phyloP scores from a whole-genome alignment of 2,329 filamentous ascomycete species.

The Exophiala sp. region DNA sequence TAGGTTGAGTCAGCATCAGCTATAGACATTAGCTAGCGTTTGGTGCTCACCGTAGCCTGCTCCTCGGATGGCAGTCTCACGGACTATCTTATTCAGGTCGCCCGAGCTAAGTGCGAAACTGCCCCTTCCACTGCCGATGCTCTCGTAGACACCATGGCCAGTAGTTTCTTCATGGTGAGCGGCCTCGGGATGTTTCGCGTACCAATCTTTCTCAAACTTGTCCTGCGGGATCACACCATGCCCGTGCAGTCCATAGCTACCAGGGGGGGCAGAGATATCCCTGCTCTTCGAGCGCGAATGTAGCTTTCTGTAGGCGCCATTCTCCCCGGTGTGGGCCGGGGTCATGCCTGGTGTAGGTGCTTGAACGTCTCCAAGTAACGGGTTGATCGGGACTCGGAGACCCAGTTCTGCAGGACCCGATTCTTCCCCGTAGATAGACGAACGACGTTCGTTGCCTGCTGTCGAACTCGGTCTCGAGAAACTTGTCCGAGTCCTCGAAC shows the following conservation, averaged over 20 bases:
- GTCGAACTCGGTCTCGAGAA: slow-evolving; percentile 46
- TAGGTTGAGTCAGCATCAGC: slow-evolving; percentile 39
- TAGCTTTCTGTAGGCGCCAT: slow-evolving; percentile 37
- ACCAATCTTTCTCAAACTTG: slow-evolving; percentile 86
- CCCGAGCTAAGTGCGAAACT: slow-evolving; percentile 85
- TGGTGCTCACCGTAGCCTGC: slow-evolving; percentile 48
- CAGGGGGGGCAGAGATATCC: slow-evolving; percentile 67
- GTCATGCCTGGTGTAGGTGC: slow-evolving; percentile 64
- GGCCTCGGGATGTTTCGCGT: slow-evolving; percentile 81
- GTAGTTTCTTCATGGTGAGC: slow-evolving; percentile 62
- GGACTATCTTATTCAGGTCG: slow-evolving; percentile 84
- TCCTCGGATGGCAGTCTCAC: slow-evolving; percentile 54
- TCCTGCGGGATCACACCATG: slow-evolving; percentile 71
- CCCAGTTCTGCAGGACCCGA: slow-evolving; percentile 91
- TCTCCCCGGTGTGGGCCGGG: slow-evolving; percentile 23
- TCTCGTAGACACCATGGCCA: slow-evolving; percentile 54
- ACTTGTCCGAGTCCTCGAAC: slow-evolving; percentile 59
- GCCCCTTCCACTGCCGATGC: slow-evolving; percentile 53
- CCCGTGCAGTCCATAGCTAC: slow-evolving; percentile 88
- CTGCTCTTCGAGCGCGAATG: slow-evolving; percentile 69
- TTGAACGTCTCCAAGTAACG: slow-evolving; percentile 88
- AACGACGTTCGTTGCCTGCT: slow-evolving; percentile 46
- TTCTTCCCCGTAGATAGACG: slow-evolving; percentile 57
- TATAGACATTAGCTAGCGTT: slow-evolving; percentile 5
- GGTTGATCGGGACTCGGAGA: slow-evolving; percentile 87